Conservation (phyloP, 805 yeast genomes). For the Cyberlindnera mississippiensis region DNA sequence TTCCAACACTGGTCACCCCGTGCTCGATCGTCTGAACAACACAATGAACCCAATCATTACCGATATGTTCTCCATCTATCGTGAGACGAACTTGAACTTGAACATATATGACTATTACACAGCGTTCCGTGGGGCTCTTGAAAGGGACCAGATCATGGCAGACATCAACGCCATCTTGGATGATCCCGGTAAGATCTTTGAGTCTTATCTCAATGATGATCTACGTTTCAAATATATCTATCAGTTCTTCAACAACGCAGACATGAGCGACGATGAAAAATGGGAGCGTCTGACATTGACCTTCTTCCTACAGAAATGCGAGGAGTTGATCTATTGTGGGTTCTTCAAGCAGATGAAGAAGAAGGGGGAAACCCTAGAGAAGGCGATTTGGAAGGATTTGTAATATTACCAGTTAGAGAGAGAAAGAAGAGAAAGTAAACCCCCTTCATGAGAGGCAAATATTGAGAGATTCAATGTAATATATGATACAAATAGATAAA, state of each 20-base stretch:
- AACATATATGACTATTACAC: constrained; percentile 65
- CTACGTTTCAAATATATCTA: constrained; percentile 27
- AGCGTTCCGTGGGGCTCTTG: constrained; percentile 55
- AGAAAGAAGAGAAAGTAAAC: no score
- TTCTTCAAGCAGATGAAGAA: constrained; percentile 52
- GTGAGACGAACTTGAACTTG: constrained; percentile 72
- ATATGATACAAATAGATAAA: no score
- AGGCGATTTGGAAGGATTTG: constrained; percentile 63
- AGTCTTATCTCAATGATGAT: constrained; percentile 23
- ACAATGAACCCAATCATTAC: constrained; percentile 49
- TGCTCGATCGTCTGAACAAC: constrained; percentile 30
- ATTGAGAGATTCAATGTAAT: no score
- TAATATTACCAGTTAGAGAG: background rate
- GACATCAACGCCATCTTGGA: constrained; percentile 24
- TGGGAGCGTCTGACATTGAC: constrained; percentile 67
- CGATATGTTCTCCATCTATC: constrained; percentile 60
- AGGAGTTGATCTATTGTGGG: constrained; percentile 69
- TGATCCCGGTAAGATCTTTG: constrained; percentile 17
- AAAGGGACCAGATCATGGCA: constrained; percentile 27
- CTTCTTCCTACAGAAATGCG: constrained; percentile 72
- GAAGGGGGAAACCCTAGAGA: constrained; percentile 65
- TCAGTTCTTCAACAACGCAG: constrained; percentile 27
- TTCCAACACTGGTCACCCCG: constrained; percentile 14
- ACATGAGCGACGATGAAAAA: constrained; percentile 31
- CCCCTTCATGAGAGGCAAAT: no score